Evolutionary conservation across 176 grass and related monocot species (phyloP).

Genomic region (Cocos nucifera): DNA sequence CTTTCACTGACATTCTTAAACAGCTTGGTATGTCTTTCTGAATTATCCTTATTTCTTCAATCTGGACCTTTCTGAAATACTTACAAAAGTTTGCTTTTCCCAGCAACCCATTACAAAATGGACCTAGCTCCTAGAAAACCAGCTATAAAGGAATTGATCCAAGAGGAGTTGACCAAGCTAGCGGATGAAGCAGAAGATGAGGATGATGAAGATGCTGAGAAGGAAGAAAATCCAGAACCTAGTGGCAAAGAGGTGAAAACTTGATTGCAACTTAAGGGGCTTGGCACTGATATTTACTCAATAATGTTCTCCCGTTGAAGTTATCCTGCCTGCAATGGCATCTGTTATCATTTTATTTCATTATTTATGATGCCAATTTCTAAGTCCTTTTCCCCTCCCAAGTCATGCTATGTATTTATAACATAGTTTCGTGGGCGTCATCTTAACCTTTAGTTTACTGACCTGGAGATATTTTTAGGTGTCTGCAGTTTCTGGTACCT

Average conservation of each 20-base stretch:
- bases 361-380: not conserved
- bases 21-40: constrained; percentile 47
- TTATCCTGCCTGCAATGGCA: not conserved
- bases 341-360: not conserved
- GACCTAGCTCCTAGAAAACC: constrained; percentile 54
- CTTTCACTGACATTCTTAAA: constrained; percentile 77
- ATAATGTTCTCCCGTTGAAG: not conserved
- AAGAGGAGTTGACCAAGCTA: constrained; percentile 58
- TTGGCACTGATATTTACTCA: too few species aligned
- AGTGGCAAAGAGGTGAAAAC: not conserved
- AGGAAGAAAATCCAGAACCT: constrained; percentile 9
- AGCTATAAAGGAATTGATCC: constrained; percentile 58
- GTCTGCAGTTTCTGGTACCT: too few species aligned
- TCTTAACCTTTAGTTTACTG: not conserved
- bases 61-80: not conserved
- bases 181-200: constrained; percentile 38
- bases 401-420: constrained; percentile 1
- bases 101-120: constrained; percentile 59
- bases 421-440: not conserved
- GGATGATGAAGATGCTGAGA: constrained; percentile 7
- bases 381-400: not conserved
- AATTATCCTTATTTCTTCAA: not conserved
- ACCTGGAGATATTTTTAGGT: not conserved
- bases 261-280: not conserved
- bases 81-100: not conserved